phyloP scores from a whole-genome alignment of 257 asterid species.

The Lithospermum erythrorhizon region DNA sequence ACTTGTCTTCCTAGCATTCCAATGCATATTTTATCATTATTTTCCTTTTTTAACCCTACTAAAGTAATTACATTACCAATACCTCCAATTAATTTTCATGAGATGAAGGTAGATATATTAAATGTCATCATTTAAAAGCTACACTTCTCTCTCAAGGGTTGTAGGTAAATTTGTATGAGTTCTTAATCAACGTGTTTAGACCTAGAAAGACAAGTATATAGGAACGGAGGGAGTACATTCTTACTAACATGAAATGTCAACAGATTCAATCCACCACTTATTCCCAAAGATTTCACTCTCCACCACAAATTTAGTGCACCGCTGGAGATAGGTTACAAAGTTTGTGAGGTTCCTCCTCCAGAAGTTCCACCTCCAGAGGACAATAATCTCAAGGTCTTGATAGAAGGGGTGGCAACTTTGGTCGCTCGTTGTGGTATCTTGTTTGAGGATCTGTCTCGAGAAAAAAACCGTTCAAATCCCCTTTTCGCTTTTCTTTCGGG shows the following conservation, averaged over 20 bases:
- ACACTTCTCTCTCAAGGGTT: too few species aligned
- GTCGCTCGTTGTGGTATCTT: conserved; percentile 91
- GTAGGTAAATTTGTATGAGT: too few species aligned
- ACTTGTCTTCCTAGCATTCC: too few species aligned
- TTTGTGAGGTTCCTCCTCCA: conserved; percentile 44
- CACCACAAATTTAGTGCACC: conserved; percentile 61
- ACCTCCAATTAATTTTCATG: too few species aligned
- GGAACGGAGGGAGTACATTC: too few species aligned
- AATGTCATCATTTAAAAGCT: too few species aligned
- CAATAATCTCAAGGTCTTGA: conserved; percentile 62
- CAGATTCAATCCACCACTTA: conserved; percentile 79
- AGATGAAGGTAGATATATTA: too few species aligned
- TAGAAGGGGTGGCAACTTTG: conserved; percentile 89
- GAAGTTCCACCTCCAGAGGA: conserved; percentile 78
- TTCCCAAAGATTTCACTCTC: conserved; percentile 73
- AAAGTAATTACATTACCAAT: too few species aligned
- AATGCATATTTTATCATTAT: too few species aligned
- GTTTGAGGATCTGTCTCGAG: conserved; percentile 85
- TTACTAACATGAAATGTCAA: conserved; percentile 1
- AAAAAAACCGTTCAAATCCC: conserved; percentile 78
- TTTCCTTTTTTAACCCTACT: too few species aligned
- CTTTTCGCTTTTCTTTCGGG: conserved; percentile 67
- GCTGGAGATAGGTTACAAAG: conserved; percentile 32
- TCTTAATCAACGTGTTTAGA: too few species aligned
- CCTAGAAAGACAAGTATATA: too few species aligned